Base-by-base conservation (phyloP, 345 rosid genomes). In the Euphorbia tirucalli region DNA sequence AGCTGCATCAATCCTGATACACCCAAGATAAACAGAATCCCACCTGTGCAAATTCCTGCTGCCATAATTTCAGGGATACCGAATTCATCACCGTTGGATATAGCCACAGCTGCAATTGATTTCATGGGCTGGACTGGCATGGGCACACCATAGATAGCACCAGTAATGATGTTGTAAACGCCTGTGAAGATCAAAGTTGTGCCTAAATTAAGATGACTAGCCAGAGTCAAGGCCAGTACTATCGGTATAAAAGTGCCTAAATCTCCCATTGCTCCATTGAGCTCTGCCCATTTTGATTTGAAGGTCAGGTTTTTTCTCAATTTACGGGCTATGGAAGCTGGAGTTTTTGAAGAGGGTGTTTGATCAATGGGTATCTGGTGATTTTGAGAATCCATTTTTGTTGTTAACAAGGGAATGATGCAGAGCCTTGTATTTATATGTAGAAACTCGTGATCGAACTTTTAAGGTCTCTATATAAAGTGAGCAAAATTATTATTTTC, bases 111-210 rank as follows among this genome's bases (percentile, higher is more conserved):
- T 0, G 93, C 92, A 0, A 93, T 90, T 0, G 96, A 81, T 69
- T 93, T 93, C 97, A 93, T 88, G 54, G 97, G 97, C 67, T 93
- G 97, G n/a, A 93, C 98, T 8, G 97, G 96, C 97, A 93, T 89
- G 2, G 93, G 96, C 13, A 91, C 96, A 0, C 96, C 97, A 54
- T 91, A 89, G 11, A 88, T 39, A 39, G 87, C 92, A 48, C 92
- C 93, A 0, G 97, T 91, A 72, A 91, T 67, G 5, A 83, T 69
- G 87, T 91, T 91, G 85, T 88, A 90, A 9, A 87, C 11, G 0
- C 93, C 96, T 0, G 90, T 91, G 87, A 90, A 89, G 58, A 93
- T 86, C 27, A 93, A 58, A 0, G 98, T 88, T 5, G 93, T 89
- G 60, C 98, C 97, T 8, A 93, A 73, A 74, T 93, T 82, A 67